Percentiles rank a stretch among this genome's conserved stretches.
Conservation (phyloP, 768 basidiomycete genomes). For the Termitomyces sp. region DNA sequence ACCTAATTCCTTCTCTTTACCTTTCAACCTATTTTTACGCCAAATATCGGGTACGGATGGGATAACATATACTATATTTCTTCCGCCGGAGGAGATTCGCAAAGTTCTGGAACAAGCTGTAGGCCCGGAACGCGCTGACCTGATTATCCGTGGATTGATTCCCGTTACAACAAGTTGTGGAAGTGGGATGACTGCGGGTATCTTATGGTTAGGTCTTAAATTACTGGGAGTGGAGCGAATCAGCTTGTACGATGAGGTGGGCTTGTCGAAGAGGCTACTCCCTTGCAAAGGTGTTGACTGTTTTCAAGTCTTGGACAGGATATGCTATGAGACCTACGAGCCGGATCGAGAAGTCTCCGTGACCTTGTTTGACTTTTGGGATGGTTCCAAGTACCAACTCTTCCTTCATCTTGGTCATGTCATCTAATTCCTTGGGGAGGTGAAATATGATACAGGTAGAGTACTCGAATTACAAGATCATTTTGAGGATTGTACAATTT, state of each 20-base stretch:
- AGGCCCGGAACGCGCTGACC: conserved; percentile 53
- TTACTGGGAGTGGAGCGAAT: conserved; percentile 59
- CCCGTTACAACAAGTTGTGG: conserved; percentile 81
- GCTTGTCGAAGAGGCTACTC: conserved; percentile 15
- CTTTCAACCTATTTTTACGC: conserved; percentile 75
- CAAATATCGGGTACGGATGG: conserved; percentile 38
- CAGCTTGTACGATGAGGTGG: conserved; percentile 92
- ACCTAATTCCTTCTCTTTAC: conserved; percentile 79
- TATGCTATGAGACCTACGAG: conserved; percentile 80
- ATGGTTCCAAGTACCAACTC: too few relatives aligned
- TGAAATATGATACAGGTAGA: background rate
- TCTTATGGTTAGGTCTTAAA: conserved; percentile 92
- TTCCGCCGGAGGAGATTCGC: conserved; percentile 56
- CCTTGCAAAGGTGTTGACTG: background rate
- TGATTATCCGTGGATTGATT: conserved; percentile 58
- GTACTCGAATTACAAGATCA: background rate
- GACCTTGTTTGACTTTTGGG: background rate
- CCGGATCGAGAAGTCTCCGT: conserved; percentile 44
- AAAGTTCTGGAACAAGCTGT: conserved; percentile 61
- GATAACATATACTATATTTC: conserved; percentile 57
- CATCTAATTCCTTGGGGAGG: background rate
- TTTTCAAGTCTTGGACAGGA: conserved; percentile 86
- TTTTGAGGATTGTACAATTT: background rate
- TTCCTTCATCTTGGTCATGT: background rate
- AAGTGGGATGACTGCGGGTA: conserved; percentile 96